Evolutionary conservation across 1,139 yeast species (phyloP).

Genomic region (Scheffersomyces insectosa): DNA sequence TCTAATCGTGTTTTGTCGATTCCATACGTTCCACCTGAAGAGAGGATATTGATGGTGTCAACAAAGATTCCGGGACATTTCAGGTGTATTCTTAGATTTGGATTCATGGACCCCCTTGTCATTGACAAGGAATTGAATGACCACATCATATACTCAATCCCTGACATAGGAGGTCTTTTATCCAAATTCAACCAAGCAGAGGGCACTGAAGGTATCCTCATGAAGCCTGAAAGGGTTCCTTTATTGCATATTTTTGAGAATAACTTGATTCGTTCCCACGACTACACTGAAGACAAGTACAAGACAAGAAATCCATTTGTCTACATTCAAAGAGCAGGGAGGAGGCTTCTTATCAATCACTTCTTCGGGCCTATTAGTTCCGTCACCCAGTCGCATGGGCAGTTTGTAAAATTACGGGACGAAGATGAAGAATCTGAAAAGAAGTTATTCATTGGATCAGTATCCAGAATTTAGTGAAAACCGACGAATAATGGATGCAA

Average conservation of each 20-base stretch:
- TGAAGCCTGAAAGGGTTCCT: constrained; percentile 15
- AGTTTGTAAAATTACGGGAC: constrained; percentile 20
- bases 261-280: constrained; percentile 30
- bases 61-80: constrained; percentile 45
- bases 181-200: constrained; percentile 6
- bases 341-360: constrained; percentile 25
- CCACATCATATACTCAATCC: constrained; percentile 26
- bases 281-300: constrained; percentile 14
- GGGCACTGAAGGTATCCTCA: constrained; percentile 1
- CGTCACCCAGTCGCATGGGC: constrained; percentile 27
- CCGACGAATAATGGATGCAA: no score
- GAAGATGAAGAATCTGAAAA: constrained; percentile 25
- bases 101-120: constrained; percentile 44
- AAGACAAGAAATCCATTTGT: constrained; percentile 20
- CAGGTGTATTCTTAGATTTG: constrained; percentile 46
- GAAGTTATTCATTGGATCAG: constrained; percentile 31
- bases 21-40: constrained; percentile 39
- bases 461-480: constrained; percentile 15
- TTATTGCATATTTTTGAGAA: constrained; percentile 40
- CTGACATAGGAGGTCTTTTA: constrained; percentile 17
- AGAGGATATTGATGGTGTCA: constrained; percentile 38
- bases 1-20: constrained; percentile 41
- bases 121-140: constrained; percentile 27
- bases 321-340: constrained; percentile 12
- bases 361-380: constrained; percentile 31